Percentiles rank a stretch among this genome's conserved stretches.
phyloP scores from a whole-genome alignment of 257 asterid species.

The Petunia secreta region DNA sequence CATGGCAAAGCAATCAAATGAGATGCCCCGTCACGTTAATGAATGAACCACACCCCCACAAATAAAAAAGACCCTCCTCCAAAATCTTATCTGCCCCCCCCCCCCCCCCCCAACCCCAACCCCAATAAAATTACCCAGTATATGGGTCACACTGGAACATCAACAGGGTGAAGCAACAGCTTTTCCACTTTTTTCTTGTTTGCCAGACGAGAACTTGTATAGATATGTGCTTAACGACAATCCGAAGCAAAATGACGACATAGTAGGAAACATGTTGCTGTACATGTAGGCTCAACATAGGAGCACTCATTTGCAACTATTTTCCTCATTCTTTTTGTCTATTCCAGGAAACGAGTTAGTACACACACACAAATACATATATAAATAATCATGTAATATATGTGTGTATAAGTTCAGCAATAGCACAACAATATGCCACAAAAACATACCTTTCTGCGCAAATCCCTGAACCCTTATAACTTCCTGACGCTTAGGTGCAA shows the following conservation, averaged over 20 bases:
- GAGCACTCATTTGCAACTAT: background rate
- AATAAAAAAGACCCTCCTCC: background rate
- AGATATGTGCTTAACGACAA: background rate
- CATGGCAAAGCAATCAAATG: background rate
- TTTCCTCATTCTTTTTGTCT: background rate
- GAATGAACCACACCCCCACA: background rate
- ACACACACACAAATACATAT: background rate
- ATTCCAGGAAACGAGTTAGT: too few species aligned
- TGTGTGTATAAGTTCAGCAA: background rate
- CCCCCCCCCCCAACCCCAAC: background rate
- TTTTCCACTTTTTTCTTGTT: background rate
- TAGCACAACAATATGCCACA: background rate
- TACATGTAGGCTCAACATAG: background rate
- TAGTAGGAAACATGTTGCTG: background rate
- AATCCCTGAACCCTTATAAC: conserved; percentile 26
- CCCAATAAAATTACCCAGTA: background rate
- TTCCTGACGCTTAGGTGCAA: conserved; percentile 18
- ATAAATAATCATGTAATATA: too few species aligned
- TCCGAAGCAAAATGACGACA: background rate
- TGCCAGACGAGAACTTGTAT: background rate
- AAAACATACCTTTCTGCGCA: conserved; percentile 32
- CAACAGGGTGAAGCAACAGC: background rate
- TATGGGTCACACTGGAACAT: too few species aligned
- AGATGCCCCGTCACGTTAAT: background rate
- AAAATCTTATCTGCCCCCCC: background rate